Evolutionary conservation across 2,329 filamentous ascomycete genomes (phyloP).

Genomic region (Fusarium temperatum): DNA sequence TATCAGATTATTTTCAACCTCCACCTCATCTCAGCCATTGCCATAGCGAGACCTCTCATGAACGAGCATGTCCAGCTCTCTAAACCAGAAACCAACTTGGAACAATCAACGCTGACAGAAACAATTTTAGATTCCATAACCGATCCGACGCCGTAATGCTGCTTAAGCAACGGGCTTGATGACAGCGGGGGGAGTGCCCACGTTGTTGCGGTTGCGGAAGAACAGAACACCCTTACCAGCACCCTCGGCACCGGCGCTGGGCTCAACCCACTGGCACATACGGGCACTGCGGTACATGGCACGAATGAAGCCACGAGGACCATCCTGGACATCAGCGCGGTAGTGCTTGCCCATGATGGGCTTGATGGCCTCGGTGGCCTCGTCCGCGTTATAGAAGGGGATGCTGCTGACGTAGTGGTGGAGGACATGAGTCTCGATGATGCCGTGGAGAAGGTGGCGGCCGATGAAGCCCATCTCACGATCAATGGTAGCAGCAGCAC

Average conservation of each 20-base stretch:
- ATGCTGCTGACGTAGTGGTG: conserved; percentile 98
- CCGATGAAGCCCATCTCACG: conserved; percentile 97
- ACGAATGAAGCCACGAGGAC: conserved; percentile 82
- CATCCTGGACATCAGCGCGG: conserved; percentile 80
- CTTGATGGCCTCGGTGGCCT: conserved; percentile 94
- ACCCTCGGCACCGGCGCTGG: conserved; percentile 80
- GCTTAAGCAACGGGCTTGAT: conserved; percentile 30
- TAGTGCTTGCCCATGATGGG: conserved; percentile 96
- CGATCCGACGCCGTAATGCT: neutral
- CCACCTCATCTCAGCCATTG: conserved; percentile 5
- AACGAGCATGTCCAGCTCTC: neutral
- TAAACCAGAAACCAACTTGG: conserved; percentile 28
- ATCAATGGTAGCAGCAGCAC: conserved; percentile 94
- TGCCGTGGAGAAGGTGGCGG: conserved; percentile 89
- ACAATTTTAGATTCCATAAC: conserved; percentile 1
- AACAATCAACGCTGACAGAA: conserved; percentile 35
- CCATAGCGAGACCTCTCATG: conserved; percentile 8
- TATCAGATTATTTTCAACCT: conserved; percentile 20
- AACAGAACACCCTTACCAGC: conserved; percentile 88
- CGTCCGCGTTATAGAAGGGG: conserved; percentile 95
- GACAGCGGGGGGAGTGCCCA: conserved; percentile 66
- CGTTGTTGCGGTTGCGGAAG: conserved; percentile 92
- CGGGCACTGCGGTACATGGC: conserved; percentile 83
- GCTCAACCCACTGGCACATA: conserved; percentile 98
- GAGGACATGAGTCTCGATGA: conserved; percentile 96